Evolutionary conservation across 1,139 yeast species (phyloP).

Genomic region (Blastobotrys serpentis): DNA sequence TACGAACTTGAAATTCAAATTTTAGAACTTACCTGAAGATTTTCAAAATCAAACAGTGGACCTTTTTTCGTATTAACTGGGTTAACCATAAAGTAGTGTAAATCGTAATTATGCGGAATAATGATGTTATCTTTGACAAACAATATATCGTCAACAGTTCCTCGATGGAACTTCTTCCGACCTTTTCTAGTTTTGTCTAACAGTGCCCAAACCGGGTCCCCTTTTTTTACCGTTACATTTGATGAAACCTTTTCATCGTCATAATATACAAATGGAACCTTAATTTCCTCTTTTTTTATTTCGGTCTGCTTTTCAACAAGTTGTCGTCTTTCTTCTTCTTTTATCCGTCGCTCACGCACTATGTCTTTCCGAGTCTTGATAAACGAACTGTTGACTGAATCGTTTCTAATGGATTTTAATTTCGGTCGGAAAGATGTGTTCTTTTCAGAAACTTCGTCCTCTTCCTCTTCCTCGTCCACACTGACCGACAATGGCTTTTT

Average conservation of each 20-base stretch:
- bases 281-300: constrained; percentile 20
- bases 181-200: constrained; percentile 30
- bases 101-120: constrained; percentile 31
- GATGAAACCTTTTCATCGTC: constrained; percentile 28
- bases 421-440: not conserved
- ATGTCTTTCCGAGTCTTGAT: constrained; percentile 6
- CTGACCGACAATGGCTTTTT: not conserved
- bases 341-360: constrained; percentile 1
- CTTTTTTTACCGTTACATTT: constrained; percentile 26
- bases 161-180: constrained; percentile 27
- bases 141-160: constrained; percentile 31
- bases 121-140: constrained; percentile 30
- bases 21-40: not conserved
- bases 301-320: constrained; percentile 17
- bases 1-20: constrained; percentile 1
- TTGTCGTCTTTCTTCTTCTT: not conserved
- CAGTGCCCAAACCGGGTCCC: constrained; percentile 30
- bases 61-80: constrained; percentile 26
- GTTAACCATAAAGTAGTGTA: constrained; percentile 27
- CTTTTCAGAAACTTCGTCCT: not conserved
- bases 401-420: not conserved
- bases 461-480: not conserved
- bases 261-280: constrained; percentile 25
- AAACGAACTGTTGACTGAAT: not conserved
- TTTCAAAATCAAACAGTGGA: constrained; percentile 26